Evolutionary conservation across 306 rosid genomes (phyloP).

Genomic region (Leucaena leucocephala): DNA sequence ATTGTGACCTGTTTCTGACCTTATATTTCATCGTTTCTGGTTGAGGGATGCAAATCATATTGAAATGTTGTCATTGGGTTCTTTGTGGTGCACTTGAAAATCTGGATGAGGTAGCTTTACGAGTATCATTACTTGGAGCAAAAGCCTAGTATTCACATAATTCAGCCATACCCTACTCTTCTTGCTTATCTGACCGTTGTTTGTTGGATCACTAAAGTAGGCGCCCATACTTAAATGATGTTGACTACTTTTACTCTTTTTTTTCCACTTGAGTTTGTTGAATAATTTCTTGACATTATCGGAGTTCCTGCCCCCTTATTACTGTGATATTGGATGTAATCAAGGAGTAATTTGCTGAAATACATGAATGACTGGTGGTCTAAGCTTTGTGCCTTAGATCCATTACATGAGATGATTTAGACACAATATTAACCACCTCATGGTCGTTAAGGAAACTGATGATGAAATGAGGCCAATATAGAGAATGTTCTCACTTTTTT

Average conservation of each 20-base stretch:
- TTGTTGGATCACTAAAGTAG: background rate
- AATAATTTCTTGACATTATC: background rate
- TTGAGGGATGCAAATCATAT: background rate
- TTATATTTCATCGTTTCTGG: background rate
- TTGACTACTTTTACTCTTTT: background rate
- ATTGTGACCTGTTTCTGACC: background rate
- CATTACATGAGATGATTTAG: background rate
- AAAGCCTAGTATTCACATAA: background rate
- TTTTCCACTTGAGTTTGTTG: constrained; percentile 4
- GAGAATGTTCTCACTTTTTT: background rate
- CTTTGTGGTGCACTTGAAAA: background rate
- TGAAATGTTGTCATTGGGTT: background rate
- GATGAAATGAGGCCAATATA: background rate
- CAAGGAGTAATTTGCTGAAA: background rate
- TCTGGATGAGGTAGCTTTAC: background rate
- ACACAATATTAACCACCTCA: background rate
- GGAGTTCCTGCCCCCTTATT: background rate
- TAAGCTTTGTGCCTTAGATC: constrained; percentile 12
- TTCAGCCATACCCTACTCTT: background rate
- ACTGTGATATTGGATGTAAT: background rate
- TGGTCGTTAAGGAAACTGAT: constrained; percentile 11
- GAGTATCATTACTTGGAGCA: background rate
- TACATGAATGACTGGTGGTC: constrained; percentile 10
- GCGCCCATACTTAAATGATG: background rate
- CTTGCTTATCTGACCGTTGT: background rate